Percentiles rank a stretch among this genome's conserved stretches.
Evolutionary conservation across 208 protist species (phyloP).

Genomic region (Strigomonas galati): DNA sequence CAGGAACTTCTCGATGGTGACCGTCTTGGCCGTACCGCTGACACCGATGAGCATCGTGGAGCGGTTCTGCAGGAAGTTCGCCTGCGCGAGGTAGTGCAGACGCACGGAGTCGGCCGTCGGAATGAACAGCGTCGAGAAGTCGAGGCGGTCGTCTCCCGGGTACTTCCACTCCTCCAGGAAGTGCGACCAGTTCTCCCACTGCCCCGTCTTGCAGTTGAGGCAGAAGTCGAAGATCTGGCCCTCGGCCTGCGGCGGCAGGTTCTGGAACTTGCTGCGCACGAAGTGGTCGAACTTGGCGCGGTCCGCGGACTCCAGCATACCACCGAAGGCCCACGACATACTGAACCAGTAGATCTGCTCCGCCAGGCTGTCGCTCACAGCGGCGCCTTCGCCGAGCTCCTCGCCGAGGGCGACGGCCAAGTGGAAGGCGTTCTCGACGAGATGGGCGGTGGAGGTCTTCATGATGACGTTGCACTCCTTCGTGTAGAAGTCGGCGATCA

Average conservation of each 20-base stretch:
- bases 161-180: conserved; percentile 92
- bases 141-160: conserved; percentile 85
- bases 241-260: conserved; percentile 64
- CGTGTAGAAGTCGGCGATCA: conserved; percentile 83
- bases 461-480: conserved; percentile 88
- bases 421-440: conserved; percentile 91
- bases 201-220: conserved; percentile 89
- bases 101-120: conserved; percentile 96
- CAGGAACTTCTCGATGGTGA: conserved; percentile 93
- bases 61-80: conserved; percentile 81
- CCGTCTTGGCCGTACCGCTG: conserved; percentile 95
- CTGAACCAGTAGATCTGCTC: conserved; percentile 95
- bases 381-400: conserved; percentile 73
- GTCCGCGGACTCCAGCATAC: conserved; percentile 92
- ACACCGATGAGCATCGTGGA: conserved; percentile 91
- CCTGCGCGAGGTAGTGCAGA: conserved; percentile 91
- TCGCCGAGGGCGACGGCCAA: conserved; percentile 85
- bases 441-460: conserved; percentile 80
- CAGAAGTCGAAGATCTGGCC: conserved; percentile 94
- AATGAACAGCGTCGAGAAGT: conserved; percentile 96
- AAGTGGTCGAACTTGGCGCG: conserved; percentile 91
- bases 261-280: conserved; percentile 74
- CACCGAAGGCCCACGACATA: conserved; percentile 93
- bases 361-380: conserved; percentile 76
- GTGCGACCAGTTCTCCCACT: conserved; percentile 86